Conservation (phyloP, 345 rosid species). For the Acer yangbiense region DNA sequence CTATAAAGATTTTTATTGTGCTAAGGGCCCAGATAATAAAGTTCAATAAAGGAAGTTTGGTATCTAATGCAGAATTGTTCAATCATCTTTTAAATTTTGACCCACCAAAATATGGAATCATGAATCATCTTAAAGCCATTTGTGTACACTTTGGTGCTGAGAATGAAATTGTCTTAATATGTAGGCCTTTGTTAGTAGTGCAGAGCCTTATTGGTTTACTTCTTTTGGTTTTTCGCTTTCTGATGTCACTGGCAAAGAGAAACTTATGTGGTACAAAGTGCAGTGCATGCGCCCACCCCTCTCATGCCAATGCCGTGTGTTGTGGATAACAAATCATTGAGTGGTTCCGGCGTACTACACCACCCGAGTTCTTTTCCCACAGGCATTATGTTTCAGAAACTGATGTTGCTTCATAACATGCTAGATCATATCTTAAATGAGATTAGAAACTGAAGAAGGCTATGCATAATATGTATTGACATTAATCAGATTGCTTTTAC, state of each 20-base stretch:
- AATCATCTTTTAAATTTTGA: not conserved
- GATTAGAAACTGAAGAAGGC: not conserved
- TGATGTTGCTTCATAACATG: not conserved
- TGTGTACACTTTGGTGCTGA: no score
- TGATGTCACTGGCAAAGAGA: not conserved
- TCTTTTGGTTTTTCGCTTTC: not conserved
- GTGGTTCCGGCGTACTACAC: not conserved
- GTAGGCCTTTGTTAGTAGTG: no score
- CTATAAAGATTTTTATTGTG: not conserved
- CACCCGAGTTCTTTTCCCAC: not conserved
- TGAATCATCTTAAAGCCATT: no score
- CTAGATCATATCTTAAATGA: not conserved
- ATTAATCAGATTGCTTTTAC: not conserved
- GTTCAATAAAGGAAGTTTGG: not conserved
- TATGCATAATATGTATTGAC: no score
- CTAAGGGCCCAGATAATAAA: not conserved
- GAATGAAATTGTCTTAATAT: no score
- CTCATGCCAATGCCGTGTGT: not conserved
- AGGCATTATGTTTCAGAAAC: not conserved
- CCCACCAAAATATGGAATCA: not conserved
- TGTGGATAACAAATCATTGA: not conserved
- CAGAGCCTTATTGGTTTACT: not conserved
- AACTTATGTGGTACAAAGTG: not conserved
- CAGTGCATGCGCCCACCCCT: no score
- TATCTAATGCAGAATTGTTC: not conserved